phyloP scores from a whole-genome alignment of 495 filamentous ascomycete species.

The Penicillium goetzii region DNA sequence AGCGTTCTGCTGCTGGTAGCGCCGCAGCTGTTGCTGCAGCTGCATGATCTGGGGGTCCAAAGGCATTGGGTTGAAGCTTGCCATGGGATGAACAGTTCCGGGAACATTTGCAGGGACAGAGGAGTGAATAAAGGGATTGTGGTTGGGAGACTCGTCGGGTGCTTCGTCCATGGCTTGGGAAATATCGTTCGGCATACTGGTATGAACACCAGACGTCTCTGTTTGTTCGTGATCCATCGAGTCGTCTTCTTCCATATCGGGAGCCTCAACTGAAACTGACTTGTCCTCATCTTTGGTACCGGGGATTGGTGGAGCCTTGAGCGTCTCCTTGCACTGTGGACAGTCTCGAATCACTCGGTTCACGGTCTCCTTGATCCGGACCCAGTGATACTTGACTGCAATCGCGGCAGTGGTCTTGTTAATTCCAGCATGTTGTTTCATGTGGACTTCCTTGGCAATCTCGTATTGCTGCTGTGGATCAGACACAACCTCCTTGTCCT shows the following conservation, averaged over 20 bases:
- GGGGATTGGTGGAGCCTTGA: conserved; percentile 56
- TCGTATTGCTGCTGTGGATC: conserved; percentile 92
- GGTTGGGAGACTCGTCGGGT: conserved; percentile 32
- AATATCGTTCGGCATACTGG: conserved; percentile 18
- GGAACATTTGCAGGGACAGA: conserved; percentile 34
- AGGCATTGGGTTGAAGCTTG: conserved; percentile 46
- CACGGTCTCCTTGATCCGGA: conserved; percentile 97
- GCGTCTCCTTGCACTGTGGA: conserved; percentile 81
- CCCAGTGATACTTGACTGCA: conserved; percentile 95
- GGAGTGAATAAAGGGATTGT: conserved; percentile 42
- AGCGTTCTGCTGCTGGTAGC: conserved; percentile 39
- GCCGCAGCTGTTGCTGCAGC: conserved; percentile 43
- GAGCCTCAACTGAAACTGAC: conserved; percentile 27
- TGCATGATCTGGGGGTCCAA: conserved; percentile 53
- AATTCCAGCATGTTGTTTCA: conserved; percentile 85
- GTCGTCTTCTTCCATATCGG: conserved; percentile 25
- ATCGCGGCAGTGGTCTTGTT: conserved; percentile 97
- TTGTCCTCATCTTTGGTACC: conserved; percentile 35
- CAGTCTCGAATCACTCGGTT: conserved; percentile 93
- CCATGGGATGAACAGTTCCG: conserved; percentile 40
- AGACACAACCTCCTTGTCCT: conserved; percentile 95
- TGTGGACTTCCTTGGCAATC: conserved; percentile 77
- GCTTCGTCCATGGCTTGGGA: conserved; percentile 41
- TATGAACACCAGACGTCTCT: conserved; percentile 11
- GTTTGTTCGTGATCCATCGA: conserved; percentile 25